Conservation (phyloP, 75 land plant species). For the Cryptomeria japonica region DNA sequence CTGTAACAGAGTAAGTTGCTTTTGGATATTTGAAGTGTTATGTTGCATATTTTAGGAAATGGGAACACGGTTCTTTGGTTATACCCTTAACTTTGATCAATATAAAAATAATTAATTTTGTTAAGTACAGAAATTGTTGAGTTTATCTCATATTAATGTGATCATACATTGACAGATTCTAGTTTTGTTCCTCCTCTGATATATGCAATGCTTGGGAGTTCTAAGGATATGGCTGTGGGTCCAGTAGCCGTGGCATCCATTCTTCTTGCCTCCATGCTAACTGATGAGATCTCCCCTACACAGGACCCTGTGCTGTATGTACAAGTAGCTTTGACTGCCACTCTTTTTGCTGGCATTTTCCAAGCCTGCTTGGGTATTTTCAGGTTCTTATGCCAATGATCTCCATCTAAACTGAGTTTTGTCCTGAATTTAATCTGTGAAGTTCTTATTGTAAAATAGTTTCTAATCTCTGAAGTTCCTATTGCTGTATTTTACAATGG, state of each 20-base stretch:
- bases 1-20: too few relatives aligned
- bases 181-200: conserved; percentile 14
- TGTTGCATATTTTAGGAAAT: too few relatives aligned
- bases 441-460: too few relatives aligned
- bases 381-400: conserved; percentile 34
- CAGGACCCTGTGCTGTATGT: conserved; percentile 48
- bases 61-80: too few relatives aligned
- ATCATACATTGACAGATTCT: conserved; percentile 45
- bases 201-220: conserved; percentile 37
- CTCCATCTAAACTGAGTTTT: too few relatives aligned
- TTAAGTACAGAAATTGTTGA: too few relatives aligned
- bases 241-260: conserved; percentile 80
- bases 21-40: too few relatives aligned
- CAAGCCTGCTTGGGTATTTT: conserved; percentile 72
- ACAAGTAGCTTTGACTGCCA: conserved; percentile 71
- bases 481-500: too few relatives aligned
- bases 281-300: conserved; percentile 31
- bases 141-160: too few relatives aligned
- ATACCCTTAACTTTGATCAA: too few relatives aligned
- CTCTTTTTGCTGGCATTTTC: conserved; percentile 75
- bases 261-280: conserved; percentile 53
- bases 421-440: background rate
- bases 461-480: too few relatives aligned
- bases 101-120: too few relatives aligned
- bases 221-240: conserved; percentile 80